Evolutionary conservation across 257 asterid species (phyloP).

Genomic region (Capsicum pubescens): DNA sequence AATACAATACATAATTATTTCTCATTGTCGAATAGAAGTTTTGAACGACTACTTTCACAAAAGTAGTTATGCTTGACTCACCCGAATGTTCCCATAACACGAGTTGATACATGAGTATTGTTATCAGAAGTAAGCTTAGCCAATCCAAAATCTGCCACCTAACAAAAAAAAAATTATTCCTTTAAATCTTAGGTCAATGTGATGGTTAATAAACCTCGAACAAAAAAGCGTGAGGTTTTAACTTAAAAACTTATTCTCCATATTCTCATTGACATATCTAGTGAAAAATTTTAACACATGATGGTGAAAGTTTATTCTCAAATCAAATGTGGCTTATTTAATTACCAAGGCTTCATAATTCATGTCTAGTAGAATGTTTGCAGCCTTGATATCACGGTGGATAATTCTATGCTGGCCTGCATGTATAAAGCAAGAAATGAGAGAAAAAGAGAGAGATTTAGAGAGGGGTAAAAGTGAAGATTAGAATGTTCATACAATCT

Average conservation of each 20-base stretch:
- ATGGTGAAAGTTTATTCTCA: neutral
- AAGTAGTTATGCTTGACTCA: conserved; percentile 24
- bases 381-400: conserved; percentile 64
- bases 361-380: conserved; percentile 56
- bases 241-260: neutral
- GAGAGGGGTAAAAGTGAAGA: neutral
- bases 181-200: neutral
- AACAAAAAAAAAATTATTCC: neutral
- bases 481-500: conserved; percentile 62
- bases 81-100: conserved; percentile 99
- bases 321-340: neutral
- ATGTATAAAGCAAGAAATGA: neutral
- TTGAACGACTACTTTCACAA: neutral
- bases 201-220: neutral
- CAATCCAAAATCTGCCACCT: conserved; percentile 99
- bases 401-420: conserved; percentile 62
- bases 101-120: conserved; percentile 90
- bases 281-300: neutral
- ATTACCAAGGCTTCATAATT: conserved; percentile 64
- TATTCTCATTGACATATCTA: neutral
- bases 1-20: neutral
- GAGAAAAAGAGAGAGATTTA: neutral
- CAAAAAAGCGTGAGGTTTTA: neutral
- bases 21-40: neutral
- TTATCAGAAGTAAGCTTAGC: conserved; percentile 91